Evolutionary conservation across 2,329 filamentous ascomycete genomes (phyloP), one percentile per base, ranked within the genome.

Genomic region (Capronia epimyces): DNA sequence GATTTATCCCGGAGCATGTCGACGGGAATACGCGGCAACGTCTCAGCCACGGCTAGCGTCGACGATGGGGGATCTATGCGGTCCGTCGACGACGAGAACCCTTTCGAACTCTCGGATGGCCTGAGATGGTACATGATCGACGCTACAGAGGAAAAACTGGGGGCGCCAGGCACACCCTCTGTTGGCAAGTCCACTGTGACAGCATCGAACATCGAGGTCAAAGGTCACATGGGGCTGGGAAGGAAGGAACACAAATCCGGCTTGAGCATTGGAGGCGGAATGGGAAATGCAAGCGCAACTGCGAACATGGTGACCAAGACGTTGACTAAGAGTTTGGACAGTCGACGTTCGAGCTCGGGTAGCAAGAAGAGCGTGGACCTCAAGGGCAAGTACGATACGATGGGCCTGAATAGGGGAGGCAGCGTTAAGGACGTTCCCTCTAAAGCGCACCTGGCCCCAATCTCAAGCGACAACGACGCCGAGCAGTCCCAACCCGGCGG

Each of bases 81-180:
- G 4, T 82, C 79, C 1, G 70, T 81, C 16, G 89, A 95, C 58
- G 89, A 95, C 57, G 93, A 97, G 59, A 98, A 98, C 64, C 93
- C 93, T 0, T 98, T 98, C 67, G 90, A 96, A 62, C 77, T 98
- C 10, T 95, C 89, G 0, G 93, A 98, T 63, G 93, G 93, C 2
- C 73, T 98, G 42, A 83, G 91, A 27, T 98, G 93, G 93, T 97
- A 96, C 69, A 79, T 98, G 4, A 84, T 98, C 29, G 91, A 98
- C 65, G 93, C 93, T 0, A 78, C 81, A 1, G 93, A 98, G 69
- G 93, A 98, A 69, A 96, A 95, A 64, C 82, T 89, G 0, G 86
- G 86, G 1, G 90, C 89, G 2, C 93, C 93, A 0, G 84, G 86
- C n/a, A 97, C 91, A 0, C 91, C 93, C 0, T 90, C 91, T 0